These are phyloP conservation scores for Carex scoparia DNA, from an alignment of 176 grass and related monocot species.

Conservation along the genomic window DNA sequence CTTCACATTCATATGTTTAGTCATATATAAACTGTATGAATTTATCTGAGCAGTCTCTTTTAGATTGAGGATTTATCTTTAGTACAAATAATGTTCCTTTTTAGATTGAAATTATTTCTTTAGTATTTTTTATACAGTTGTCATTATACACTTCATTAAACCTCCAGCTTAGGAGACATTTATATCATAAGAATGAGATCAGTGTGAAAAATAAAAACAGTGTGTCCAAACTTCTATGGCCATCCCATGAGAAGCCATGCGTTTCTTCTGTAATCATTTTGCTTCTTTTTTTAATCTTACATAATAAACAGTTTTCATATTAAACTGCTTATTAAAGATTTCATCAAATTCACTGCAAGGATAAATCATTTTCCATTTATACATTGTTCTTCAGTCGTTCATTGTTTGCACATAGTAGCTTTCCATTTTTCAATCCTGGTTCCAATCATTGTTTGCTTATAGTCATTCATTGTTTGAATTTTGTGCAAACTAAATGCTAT, in stretches of 20 bases:
- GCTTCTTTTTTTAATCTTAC: background rate
- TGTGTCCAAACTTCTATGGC: background rate
- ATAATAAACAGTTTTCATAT: background rate
- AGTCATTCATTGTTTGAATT: background rate
- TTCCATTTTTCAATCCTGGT: no score
- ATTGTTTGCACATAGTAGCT: background rate
- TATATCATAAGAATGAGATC: background rate
- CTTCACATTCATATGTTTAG: background rate
- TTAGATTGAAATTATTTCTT: background rate
- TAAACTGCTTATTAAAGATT: background rate
- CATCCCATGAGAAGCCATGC: background rate
- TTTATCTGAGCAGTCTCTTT: background rate
- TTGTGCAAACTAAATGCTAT: background rate
- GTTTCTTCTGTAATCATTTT: background rate
- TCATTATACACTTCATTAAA: background rate
- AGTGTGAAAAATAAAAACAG: background rate
- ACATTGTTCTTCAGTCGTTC: background rate
- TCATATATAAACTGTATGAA: background rate
- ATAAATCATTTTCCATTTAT: background rate
- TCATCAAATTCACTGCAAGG: background rate
- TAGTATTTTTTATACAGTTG: background rate
- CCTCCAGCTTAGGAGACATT: background rate
- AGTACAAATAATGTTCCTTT: background rate
- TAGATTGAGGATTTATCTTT: background rate
- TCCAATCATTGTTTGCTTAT: background rate